phyloP scores from a whole-genome alignment of 1,284 basidiomycete species.

The Sporisorium exsertum region DNA sequence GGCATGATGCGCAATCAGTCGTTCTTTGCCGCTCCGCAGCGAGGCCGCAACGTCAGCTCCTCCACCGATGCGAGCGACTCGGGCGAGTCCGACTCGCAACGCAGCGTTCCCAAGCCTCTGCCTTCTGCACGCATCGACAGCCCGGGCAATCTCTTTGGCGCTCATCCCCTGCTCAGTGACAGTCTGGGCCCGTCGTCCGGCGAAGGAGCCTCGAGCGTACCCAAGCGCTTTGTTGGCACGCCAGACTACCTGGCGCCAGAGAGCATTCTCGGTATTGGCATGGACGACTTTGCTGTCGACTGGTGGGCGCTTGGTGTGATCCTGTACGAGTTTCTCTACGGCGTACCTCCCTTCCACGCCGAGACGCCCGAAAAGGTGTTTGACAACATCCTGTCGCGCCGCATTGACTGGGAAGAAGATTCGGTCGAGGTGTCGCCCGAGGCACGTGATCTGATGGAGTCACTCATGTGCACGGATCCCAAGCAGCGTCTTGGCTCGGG shows the following conservation, averaged over 20 bases:
- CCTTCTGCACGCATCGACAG: conserved; percentile 59
- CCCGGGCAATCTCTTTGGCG: conserved; percentile 54
- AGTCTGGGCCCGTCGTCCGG: conserved; percentile 68
- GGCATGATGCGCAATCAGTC: conserved; percentile 54
- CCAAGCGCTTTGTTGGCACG: conserved; percentile 82
- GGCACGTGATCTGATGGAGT: conserved; percentile 90
- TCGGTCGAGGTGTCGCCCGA: conserved; percentile 87
- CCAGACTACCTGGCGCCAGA: conserved; percentile 97
- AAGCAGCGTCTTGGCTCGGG: conserved; percentile 83
- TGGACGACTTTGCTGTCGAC: conserved; percentile 94
- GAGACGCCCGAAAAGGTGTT: conserved; percentile 97
- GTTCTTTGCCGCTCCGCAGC: conserved; percentile 53
- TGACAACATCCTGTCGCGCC: conserved; percentile 96
- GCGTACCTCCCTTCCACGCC: conserved; percentile 96
- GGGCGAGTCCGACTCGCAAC: conserved; percentile 53
- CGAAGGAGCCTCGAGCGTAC: conserved; percentile 73
- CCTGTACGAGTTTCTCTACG: conserved; percentile 97
- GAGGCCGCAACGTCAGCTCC: conserved; percentile 51
- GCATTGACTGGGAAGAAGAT: conserved; percentile 95
- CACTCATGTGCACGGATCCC: conserved; percentile 86
- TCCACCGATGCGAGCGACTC: conserved; percentile 62
- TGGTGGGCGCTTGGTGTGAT: conserved; percentile 99
- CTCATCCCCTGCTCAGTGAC: conserved; percentile 50
- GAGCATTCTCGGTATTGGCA: conserved; percentile 93
- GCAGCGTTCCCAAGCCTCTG: conserved; percentile 37